Percentiles rank a stretch among this genome's conserved stretches.
Evolutionary conservation across 2,329 filamentous ascomycete species (phyloP).

Genomic region (Fusarium pseudograminearum): DNA sequence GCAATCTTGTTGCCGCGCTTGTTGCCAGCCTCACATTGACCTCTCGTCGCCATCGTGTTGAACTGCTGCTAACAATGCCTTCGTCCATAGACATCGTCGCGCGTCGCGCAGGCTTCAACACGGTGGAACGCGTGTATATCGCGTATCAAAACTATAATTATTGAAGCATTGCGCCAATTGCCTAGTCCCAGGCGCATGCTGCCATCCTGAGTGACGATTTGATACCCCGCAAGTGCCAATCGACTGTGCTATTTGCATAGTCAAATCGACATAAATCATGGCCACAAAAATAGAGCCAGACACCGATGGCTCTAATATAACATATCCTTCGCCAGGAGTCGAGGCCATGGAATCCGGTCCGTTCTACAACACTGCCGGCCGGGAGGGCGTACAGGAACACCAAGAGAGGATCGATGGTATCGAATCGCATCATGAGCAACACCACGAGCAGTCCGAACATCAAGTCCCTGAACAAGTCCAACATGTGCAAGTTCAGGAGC

Average conservation of each 20-base stretch:
- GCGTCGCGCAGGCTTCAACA: slow-evolving; percentile 39
- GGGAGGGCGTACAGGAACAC: slow-evolving; percentile 51
- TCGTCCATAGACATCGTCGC: slow-evolving; percentile 45
- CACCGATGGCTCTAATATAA: slow-evolving; percentile 54
- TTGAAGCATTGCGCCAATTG: slow-evolving; percentile 17
- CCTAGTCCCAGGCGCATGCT: slow-evolving; percentile 8
- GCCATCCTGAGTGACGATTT: slow-evolving; percentile 30
- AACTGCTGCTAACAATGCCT: slow-evolving; percentile 46
- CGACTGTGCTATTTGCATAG: slow-evolving; percentile 15
- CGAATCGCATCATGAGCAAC: slow-evolving; percentile 41
- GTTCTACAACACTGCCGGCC: slow-evolving; percentile 58
- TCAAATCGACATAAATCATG: slow-evolving; percentile 43
- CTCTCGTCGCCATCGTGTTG: slow-evolving; percentile 42
- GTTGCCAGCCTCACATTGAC: slow-evolving; percentile 22
- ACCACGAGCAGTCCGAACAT: slow-evolving; percentile 44
- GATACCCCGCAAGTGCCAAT: slow-evolving; percentile 20
- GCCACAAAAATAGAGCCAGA: slow-evolving; percentile 53
- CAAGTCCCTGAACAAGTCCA: slow-evolving; percentile 49
- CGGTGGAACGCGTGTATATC: slow-evolving; percentile 37
- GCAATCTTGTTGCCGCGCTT: slow-evolving; percentile 27
- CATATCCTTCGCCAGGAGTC: slow-evolving; percentile 61
- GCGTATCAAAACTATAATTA: slow-evolving; percentile 30
- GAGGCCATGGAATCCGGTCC: slow-evolving; percentile 58
- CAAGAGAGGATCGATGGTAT: slow-evolving; percentile 47
- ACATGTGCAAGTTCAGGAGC: slow-evolving; percentile 46